Evolutionary conservation across 1,284 basidiomycete genomes (phyloP), one percentile per base, ranked within the genome.

Genomic region (Filobasidium uniguttulatum): DNA sequence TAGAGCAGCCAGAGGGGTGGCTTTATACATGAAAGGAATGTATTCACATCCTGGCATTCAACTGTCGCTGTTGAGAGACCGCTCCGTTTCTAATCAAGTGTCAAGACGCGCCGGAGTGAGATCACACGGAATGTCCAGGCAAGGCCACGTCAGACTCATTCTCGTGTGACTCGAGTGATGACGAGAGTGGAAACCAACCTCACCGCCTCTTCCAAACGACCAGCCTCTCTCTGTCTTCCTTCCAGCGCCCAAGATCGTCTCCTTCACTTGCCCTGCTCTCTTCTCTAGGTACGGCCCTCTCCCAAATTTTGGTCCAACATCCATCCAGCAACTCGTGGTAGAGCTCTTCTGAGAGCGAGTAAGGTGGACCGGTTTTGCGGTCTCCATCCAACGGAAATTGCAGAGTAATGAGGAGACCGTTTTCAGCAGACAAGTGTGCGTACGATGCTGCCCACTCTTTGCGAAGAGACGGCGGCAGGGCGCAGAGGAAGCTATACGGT

Each of bases 401-500:
- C 25, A 77, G 63, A 0, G 78, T 77, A 57, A 85, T 76, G 25
- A 85, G 74, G 50, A 73, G 73, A 2, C 79, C 77, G 0, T 77
- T 76, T 2, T 75, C 71, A 53, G 76, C 78, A 49, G 81, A 63
- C 19, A 85, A 64, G 10, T 66, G 60, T 3, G 66, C 62, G 70
- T 85, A 79, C 55, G 78, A 72, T 15, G 59, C 55, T 2, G 75
- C 79, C 82, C 81, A 84, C 19, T 73, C 70, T 0, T 58, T 45
- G 9, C 81, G 73, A 17, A 69, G 69, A 2, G 65, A 57, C 0
- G 79, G 82, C 0, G 76, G 76, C 12, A 84, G 78, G 0, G 81
- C 81, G 30, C 80, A 80, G 55, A 83, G 82, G 64, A 83, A 83
- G 0, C 80, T 82, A 52, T 7, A n/a, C 7, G n/a, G n/a, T 25